Evolutionary conservation across 768 basidiomycete genomes (phyloP), one percentile per base, ranked within the genome.

Genomic region (Termitomyces sp.): DNA sequence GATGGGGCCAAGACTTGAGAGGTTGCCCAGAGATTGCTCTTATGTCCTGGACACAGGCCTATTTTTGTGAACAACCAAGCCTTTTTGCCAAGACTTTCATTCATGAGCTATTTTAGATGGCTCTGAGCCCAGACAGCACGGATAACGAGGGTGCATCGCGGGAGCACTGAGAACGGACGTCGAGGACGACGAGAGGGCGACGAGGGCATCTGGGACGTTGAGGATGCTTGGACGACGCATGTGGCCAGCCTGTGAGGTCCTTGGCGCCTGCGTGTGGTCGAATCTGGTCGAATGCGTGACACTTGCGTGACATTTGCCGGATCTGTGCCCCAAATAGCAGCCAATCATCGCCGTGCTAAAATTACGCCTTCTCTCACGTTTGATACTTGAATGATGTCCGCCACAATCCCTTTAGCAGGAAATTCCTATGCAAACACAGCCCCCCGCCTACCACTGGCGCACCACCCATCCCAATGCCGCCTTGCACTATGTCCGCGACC

Each of bases 21-120:
- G 72, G 71, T 65, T 67, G 72, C 69, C 69, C 74, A 74, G 70
- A 72, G 69, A 69, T 72, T 71, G 74, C 74, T 79, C 76, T 80
- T 80, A 79, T 77, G 78, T 74, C 75, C 72, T 75, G 71, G 36
- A 71, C 66, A 68, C 70, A 65, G 70, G 58, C 68, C 78, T 80
- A 80, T 80, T 80, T 79, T 79, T 80, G 74, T 73, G 69, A 59
- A 67, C 63, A 65, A 62, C 77, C 78, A 79, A 80, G 77, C 70
- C 70, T 75, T 76, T 78, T 75, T 79, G 79, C 78, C 79, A 80
- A 80, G 79, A 67, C 72, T 66, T 70, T 62, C 58, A 66, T 63
- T 65, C 61, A 63, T 70, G 73, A 70, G 73, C 76, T 78, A 78
- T 78, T 78, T 79, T 76, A 68, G 70, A 72, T 64, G 35, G 46